Evolutionary conservation across 176 grass and related monocot genomes (phyloP), one percentile per base, ranked within the genome.

Genomic region (Echinochloa phyllopogon): DNA sequence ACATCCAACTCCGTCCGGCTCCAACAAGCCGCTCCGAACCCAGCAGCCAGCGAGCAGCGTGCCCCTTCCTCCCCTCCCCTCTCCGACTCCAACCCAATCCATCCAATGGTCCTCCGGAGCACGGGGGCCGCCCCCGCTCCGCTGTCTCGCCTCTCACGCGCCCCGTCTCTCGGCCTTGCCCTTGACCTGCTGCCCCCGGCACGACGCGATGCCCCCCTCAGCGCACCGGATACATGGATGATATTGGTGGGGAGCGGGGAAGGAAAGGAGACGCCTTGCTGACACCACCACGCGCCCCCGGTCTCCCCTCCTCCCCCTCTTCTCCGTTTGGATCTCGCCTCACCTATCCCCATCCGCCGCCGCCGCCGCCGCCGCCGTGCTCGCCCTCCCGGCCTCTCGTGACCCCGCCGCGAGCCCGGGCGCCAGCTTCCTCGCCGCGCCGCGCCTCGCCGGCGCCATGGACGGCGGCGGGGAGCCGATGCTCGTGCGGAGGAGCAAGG

Each of bases 401-500:
- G 36, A 24, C 58, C 14, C 67, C 8, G 36, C 20, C 17, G 7
- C 15, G 23, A 50, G 77, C 41, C 10, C 17, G 78, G 1, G 6
- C 12, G 27, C 78, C 41, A 73, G 74, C 55, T 45, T 48, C 62
- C 69, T 47, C 11, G 55, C 58, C 83, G 61, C 48, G 74, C 43
- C 83, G 12, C 53, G 25, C 29, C 80, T 82, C 55, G 75, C 79
- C 86, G 84, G 61, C 79, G 67, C 59, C 60, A 80, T 87, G 85
- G 85, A 57, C 63, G 67, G 49, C 66, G 44, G 16, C 49, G 77
- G 51, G n/a, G 79, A 81, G 38, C 12, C 69, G 58, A 52, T 65
- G 39, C 87, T 86, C 63, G 78, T 84, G 23, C 37, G 65, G 79
- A 86, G 55, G 69, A 94, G 71, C 83, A 91, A 78, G 80, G 75